These are phyloP conservation scores for Aspergillus phoenicis DNA, from an alignment of 2,329 filamentous ascomycete genomes.

Conservation along the genomic window DNA sequence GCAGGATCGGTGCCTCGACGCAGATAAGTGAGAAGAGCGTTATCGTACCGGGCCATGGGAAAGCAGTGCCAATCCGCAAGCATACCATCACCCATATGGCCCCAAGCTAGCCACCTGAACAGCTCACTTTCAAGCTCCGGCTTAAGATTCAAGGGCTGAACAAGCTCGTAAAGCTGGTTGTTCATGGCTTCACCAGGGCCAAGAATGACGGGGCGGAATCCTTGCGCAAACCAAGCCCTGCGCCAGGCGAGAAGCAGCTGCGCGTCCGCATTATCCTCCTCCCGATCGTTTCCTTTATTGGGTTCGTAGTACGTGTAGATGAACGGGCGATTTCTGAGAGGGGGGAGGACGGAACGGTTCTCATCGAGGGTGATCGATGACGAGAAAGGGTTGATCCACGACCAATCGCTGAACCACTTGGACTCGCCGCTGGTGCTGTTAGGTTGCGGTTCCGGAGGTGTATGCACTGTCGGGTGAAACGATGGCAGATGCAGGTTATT, in stretches of 20 bases:
- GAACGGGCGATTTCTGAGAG: constrained; percentile 66
- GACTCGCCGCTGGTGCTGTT: constrained; percentile 78
- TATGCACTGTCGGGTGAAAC: constrained; percentile 70
- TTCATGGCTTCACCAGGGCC: constrained; percentile 77
- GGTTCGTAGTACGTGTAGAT: constrained; percentile 93
- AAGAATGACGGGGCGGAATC: constrained; percentile 82
- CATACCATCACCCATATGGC: constrained; percentile 81
- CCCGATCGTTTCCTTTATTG: constrained; percentile 63
- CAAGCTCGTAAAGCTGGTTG: constrained; percentile 74
- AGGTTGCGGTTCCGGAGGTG: constrained; percentile 66
- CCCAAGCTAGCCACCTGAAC: constrained; percentile 89
- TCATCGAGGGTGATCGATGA: constrained; percentile 78
- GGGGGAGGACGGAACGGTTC: constrained; percentile 79
- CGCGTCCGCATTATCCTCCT: constrained; percentile 71
- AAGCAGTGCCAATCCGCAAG: constrained; percentile 77
- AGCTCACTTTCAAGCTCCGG: constrained; percentile 67
- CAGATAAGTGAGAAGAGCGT: constrained; percentile 70
- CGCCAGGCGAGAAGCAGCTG: constrained; percentile 83
- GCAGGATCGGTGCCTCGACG: constrained; percentile 73
- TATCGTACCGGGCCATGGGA: constrained; percentile 78
- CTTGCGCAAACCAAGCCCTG: constrained; percentile 92
- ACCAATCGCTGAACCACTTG: constrained; percentile 86
- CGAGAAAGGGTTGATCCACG: constrained; percentile 89
- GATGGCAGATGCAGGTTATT: constrained; percentile 62
- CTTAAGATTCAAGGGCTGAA: constrained; percentile 64